phyloP scores from a whole-genome alignment of 352 stramenopile species.

The Globisporangium abappressorium region DNA sequence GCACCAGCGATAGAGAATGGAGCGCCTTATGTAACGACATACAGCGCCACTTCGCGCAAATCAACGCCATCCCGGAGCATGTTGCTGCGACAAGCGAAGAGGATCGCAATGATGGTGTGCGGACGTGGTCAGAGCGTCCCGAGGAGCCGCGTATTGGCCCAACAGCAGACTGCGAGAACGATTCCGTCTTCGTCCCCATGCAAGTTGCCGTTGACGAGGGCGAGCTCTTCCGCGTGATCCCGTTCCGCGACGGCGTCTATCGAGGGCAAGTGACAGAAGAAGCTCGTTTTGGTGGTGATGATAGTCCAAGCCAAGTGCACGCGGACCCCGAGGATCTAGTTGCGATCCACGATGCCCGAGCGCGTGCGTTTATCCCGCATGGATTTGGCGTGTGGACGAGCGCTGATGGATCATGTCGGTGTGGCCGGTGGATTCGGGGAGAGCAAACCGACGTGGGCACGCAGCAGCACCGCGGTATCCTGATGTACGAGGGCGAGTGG shows the following conservation, averaged over 20 bases:
- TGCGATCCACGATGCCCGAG: background rate
- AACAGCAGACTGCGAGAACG: background rate
- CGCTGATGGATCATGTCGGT: conserved; percentile 23
- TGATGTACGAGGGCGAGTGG: conserved; percentile 51
- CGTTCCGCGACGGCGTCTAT: conserved; percentile 10
- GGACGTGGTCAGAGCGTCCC: background rate
- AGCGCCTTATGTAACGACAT: background rate
- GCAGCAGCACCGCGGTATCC: conserved; percentile 28
- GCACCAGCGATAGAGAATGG: background rate
- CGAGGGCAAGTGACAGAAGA: conserved; percentile 8
- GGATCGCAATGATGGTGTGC: background rate
- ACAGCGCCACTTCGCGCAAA: background rate
- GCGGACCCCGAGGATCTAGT: background rate
- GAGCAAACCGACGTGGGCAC: conserved; percentile 32
- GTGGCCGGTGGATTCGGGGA: conserved; percentile 41
- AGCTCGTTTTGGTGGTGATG: background rate
- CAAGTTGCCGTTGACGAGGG: background rate
- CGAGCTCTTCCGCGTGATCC: conserved; percentile 2
- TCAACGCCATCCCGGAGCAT: background rate
- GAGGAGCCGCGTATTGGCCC: background rate
- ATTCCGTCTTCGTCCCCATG: conserved; percentile 2
- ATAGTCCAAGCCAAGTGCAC: background rate
- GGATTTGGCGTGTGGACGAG: conserved; percentile 42
- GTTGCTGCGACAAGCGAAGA: background rate
- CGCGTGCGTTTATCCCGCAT: conserved; percentile 20